A percentile compares a stretch with the other conserved stretches of the same genome.
phyloP scores from a whole-genome alignment of 2,329 filamentous ascomycete species.

The Venturia nashicola region DNA sequence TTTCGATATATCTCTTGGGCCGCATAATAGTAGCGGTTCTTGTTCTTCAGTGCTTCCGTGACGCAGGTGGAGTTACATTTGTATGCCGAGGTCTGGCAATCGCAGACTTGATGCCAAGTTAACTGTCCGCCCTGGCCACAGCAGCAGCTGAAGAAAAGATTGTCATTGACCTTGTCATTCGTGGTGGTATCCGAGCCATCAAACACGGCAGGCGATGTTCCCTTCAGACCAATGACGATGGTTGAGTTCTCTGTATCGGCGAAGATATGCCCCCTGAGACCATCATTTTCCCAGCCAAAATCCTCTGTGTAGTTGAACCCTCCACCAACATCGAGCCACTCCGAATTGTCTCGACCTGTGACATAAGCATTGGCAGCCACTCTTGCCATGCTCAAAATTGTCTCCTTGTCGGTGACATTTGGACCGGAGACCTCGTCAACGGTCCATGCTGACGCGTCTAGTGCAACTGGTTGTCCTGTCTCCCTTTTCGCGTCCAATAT shows the following conservation, averaged over 20 bases:
- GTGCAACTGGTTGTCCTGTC: conserved; percentile 52
- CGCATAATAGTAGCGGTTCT: conserved; percentile 85
- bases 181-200: conserved; percentile 95
- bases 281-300: conserved; percentile 88
- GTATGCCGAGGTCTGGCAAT: conserved; percentile 79
- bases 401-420: conserved; percentile 74
- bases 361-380: conserved; percentile 91
- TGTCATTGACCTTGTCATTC: conserved; percentile 96
- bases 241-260: conserved; percentile 76
- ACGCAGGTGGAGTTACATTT: conserved; percentile 91
- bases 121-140: conserved; percentile 87
- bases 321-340: conserved; percentile 66
- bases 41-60: conserved; percentile 57
- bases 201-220: conserved; percentile 73
- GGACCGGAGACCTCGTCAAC: conserved; percentile 67
- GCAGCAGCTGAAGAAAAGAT: conserved; percentile 95
- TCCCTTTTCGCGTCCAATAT: conserved; percentile 62
- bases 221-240: conserved; percentile 84
- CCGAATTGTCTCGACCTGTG: conserved; percentile 52
- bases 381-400: conserved; percentile 69
- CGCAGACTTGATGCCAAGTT: conserved; percentile 84
- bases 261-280: conserved; percentile 84
- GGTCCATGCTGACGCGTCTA: conserved; percentile 69
- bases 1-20: conserved; percentile 85
- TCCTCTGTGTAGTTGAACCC: conserved; percentile 77